Percentiles rank a stretch among this genome's conserved stretches.
phyloP scores from a whole-genome alignment of 768 basidiomycete species.

The Tremella fuciformis region DNA sequence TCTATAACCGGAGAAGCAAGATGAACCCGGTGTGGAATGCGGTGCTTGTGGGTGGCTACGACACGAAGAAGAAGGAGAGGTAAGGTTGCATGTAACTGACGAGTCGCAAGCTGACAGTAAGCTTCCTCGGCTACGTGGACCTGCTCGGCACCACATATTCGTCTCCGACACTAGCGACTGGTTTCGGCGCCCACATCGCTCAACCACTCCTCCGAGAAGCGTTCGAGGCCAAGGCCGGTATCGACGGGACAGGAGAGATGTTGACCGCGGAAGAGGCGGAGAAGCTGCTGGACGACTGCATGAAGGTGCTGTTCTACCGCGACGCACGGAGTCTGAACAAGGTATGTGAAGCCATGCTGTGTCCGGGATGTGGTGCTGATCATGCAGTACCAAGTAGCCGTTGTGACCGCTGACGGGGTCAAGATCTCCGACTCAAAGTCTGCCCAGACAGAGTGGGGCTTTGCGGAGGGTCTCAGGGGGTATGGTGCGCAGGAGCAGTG shows the following conservation, averaged over 20 bases:
- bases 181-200: constrained; percentile 89
- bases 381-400: constrained; percentile 88
- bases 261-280: constrained; percentile 77
- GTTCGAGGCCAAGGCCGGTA: constrained; percentile 75
- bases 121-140: constrained; percentile 92
- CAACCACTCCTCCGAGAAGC: constrained; percentile 86
- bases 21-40: constrained; percentile 95
- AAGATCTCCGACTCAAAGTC: constrained; percentile 73
- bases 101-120: constrained; percentile 49
- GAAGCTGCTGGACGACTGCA: constrained; percentile 73
- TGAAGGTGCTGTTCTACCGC: constrained; percentile 93
- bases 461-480: constrained; percentile 77
- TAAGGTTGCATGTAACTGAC: constrained; percentile 40
- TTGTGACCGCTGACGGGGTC: constrained; percentile 71
- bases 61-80: constrained; percentile 68
- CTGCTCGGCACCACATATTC: constrained; percentile 94
- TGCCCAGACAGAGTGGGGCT: constrained; percentile 79
- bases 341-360: constrained; percentile 55
- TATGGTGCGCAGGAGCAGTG: constrained; percentile 90
- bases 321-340: constrained; percentile 95
- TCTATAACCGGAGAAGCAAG: constrained; percentile 84
- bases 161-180: constrained; percentile 88
- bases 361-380: constrained; percentile 14
- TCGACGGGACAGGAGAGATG: constrained; percentile 47
- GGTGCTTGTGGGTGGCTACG: constrained; percentile 84